Evolutionary conservation across 805 yeast species (phyloP), one percentile per base, ranked within the genome.

Genomic region (Metschnikowia orientalis): DNA sequence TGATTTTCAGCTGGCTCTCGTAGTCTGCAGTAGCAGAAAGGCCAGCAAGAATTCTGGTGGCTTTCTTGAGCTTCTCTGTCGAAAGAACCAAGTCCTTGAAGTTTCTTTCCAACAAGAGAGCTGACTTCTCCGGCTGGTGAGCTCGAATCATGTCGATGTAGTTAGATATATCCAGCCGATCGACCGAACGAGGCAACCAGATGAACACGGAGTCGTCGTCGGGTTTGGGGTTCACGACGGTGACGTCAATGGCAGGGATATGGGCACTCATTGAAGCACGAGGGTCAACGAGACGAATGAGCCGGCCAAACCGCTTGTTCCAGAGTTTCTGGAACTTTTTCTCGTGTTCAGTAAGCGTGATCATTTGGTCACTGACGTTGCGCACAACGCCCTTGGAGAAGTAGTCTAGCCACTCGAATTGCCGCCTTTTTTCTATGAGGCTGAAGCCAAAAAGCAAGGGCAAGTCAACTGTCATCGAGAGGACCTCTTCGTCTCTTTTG

Each of bases 391-490:
- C 61, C 51, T 55, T 46, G n/a, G 65, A 54, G 38, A 51, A 51
- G 50, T 57, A 63, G 38, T 66, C 70, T 30, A 55, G 54, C 83
- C 87, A 80, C 43, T 73, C 74, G 28, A 61, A 58, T 44, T 81
- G 73, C 31, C 86, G 63, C 31, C 80, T 59, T 27, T 61, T 66
- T 42, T 83, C 89, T 28, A 82, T 67, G 3, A 81, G 41, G 54
- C 76, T 71, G n/a, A 81, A 61, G 1, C 92, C 92, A 51, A 82
- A 81, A 1, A 82, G 56, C 8, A 82, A 51, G 0, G 95, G 95
- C 17, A 84, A 50, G 51, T 84, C 92, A 9, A 75, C 65, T 1
- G 81, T 75, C 24, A 64, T 44, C 3, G 70, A 59, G 4, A 65
- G 50, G 34, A 57, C 50, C 38, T 66, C 63, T 43, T 66, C 71